A percentile compares a stretch with the other conserved stretches of the same genome.
phyloP scores from a whole-genome alignment of 1,284 basidiomycete species.

The Butyriboletus appendiculatus region DNA sequence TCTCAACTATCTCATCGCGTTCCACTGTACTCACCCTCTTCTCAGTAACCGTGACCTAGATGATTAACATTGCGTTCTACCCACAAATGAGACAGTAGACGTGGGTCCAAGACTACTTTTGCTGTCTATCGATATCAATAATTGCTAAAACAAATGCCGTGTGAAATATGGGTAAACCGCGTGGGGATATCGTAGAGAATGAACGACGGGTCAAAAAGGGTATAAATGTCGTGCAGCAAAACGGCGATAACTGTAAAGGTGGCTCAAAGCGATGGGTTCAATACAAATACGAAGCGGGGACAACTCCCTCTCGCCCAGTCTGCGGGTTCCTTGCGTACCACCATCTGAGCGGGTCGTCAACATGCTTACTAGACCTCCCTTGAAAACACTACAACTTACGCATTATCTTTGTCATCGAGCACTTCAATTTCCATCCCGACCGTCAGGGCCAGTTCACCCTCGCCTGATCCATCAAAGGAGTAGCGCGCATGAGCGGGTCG shows the following conservation, averaged over 20 bases:
- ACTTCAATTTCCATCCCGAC: constrained; percentile 76
- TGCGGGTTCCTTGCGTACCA: constrained; percentile 86
- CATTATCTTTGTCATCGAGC: constrained; percentile 75
- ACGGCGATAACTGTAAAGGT: constrained; percentile 32
- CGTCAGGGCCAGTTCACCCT: constrained; percentile 71
- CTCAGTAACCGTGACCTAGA: constrained; percentile 15
- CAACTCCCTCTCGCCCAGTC: constrained; percentile 82
- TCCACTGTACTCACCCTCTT: constrained; percentile 3
- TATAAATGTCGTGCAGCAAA: constrained; percentile 35
- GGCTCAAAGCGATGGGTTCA: constrained; percentile 37
- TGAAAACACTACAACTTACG: constrained; percentile 52
- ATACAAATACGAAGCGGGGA: constrained; percentile 87
- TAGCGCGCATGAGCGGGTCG: constrained; percentile 77
- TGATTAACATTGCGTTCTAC: constrained; percentile 11
- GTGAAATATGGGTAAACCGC: constrained; percentile 15
- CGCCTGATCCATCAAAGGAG: constrained; percentile 75
- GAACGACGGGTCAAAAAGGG: constrained; percentile 35
- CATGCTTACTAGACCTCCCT: neutral
- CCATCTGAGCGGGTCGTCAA: constrained; percentile 57
- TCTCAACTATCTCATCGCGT: neutral
- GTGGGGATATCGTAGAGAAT: constrained; percentile 25
- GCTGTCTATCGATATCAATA: constrained; percentile 19
- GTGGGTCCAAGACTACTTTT: constrained; percentile 18
- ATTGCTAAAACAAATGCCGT: constrained; percentile 12
- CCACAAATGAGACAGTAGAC: constrained; percentile 1